phyloP scores from a whole-genome alignment of 345 rosid genomes.

The Eucalyptus caleyi region DNA sequence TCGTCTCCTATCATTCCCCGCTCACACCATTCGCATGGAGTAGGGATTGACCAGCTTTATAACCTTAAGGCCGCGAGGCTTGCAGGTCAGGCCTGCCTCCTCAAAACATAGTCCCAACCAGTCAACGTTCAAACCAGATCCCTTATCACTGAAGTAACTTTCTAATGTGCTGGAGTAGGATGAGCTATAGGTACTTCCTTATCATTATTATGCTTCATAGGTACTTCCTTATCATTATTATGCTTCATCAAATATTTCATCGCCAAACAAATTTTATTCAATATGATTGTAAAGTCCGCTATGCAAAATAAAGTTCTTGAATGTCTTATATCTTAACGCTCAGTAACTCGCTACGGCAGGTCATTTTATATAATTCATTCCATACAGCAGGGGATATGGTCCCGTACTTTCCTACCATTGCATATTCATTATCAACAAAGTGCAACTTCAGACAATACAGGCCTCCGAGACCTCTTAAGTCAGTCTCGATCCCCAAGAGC shows the following conservation, averaged over 20 bases:
- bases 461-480: background rate
- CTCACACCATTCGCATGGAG: background rate
- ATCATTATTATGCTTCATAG: background rate
- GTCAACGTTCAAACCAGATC: background rate
- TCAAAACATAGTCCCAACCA: background rate
- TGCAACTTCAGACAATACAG: background rate
- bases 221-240: background rate
- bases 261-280: background rate
- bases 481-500: background rate
- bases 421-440: background rate
- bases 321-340: background rate
- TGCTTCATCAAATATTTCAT: background rate
- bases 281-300: background rate
- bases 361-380: no score
- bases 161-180: background rate
- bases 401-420: background rate
- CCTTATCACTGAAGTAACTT: background rate
- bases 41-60: background rate
- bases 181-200: background rate
- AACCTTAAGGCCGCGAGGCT: background rate
- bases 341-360: background rate
- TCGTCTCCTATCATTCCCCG: background rate
- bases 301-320: background rate
- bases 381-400: no score
- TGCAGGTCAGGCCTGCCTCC: background rate